Base-by-base conservation (phyloP, 768 basidiomycete species). In the Tricholoma matsutake region DNA sequence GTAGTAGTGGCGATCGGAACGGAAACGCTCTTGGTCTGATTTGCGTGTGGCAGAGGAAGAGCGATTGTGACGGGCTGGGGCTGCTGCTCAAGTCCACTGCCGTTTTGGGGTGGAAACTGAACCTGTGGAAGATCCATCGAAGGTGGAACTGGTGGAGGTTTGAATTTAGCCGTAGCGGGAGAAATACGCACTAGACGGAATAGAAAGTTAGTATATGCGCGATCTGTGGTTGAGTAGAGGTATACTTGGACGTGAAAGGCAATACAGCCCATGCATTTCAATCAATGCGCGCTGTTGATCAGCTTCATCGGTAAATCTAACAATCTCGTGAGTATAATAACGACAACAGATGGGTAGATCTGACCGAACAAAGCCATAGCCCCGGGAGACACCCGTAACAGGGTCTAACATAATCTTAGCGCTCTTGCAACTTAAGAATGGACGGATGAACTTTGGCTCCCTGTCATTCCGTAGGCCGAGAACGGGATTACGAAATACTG, bases 391-490 rank as follows among this genome's bases (percentile, higher is more conserved):
- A 16, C 94, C 94, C 4, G 93, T 94, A 20, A 89, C 84, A 2
- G 94, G 93, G 72, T 95, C 93, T 53, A 94, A 78, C 93, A 95
- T 95, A 65, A 94, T 96, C 78, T 94, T 95, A 31, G 95, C 95
- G 72, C 93, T 95, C 79, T 94, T 94, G 76, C 94, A 95, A 72
- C 92, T 95, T 37, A 86, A 75, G 76, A 96, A 97, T 2, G 93
- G 92, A 7, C 87, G 83, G 57, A 96, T 93, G 65, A 93, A 91
- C 72, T 92, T 91, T 18, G 93, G 92, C 71, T 91, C 91, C 60
- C 92, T 82, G 70, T 94, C 92, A 69, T 89, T 90, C 61, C 92
- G 83, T 57, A 94, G 81, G 45, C 92, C 92, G 13, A 93, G 83
- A 2, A 93, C 89, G 0, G 93, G 93, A 72, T 95, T 93, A 68